Base-by-base conservation (phyloP, 208 protist genomes). In the Leishmania arabica region DNA sequence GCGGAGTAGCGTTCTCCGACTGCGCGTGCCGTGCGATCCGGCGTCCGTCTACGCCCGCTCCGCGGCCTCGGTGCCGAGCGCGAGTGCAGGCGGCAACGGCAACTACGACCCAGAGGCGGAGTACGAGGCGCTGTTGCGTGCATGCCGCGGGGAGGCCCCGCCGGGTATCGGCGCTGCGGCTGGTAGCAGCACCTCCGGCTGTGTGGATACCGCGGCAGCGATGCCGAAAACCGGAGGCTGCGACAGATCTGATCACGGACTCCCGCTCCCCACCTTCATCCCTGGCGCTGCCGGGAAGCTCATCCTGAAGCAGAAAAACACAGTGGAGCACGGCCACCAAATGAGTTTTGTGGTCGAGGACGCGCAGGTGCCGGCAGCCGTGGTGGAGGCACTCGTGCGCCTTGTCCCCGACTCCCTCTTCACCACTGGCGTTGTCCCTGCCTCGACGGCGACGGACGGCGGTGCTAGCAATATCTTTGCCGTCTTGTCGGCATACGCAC, bases 261-360 rank as follows among this genome's bases (percentile, higher is more conserved):
- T 79, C 15, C 66, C 77, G 13, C 19, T n/a, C 17, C 74, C 85
- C 72, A 60, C 69, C 8, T 66, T 88, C 17, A 42, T 87, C 21
- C 65, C 81, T 47, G 74, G 66, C 19, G 60, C 84, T 51, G 62
- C 72, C 53, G 87, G 87, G 17, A 90, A 89, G 79, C 84, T 94
- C 24, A 84, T 88, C 31, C 80, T 95, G 51, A 97, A 97, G 81
- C 81, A 91, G 54, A 82, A 85, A 53, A 95, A 92, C 78, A 92
- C 72, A 21, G 88, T 97, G 5, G 86, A 93, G 69, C n/a, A 81
- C 8, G 93, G 93, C 0, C 80, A 91, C n/a, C 93, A 97, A 78
- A 80, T 95, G 82, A 91, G 73, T 74, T 92, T 90, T 70, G 76
- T 89, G 17, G 42, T 85, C 8, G 85, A 95, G 78, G 85, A 90